Evolutionary conservation across 192 early-diverging fungal genomes (phyloP), one percentile per base, ranked within the genome.

Genomic region (Coemansia sp.): DNA sequence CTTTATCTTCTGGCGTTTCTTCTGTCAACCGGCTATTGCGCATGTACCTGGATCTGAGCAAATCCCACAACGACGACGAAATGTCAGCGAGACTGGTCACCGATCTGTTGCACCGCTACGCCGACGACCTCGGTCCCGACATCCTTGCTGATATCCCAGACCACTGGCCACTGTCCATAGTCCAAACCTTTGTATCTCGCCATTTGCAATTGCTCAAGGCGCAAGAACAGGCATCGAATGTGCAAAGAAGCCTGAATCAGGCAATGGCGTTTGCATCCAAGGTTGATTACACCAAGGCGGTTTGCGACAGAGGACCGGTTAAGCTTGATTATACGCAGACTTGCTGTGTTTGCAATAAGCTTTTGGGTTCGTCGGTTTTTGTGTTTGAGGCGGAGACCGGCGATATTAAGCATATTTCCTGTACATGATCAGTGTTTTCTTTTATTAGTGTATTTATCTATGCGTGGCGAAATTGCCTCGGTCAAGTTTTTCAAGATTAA

Each of bases 341-440:
- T 0, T 82, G 80, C 38, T 71, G 68, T n/a, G 62, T 56, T 22
- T 82, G 80, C 36, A 65, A 67, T 14, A 82, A 82, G 48, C 68
- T 82, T 20, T 60, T 82, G 30, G 80, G 80, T 3, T 82, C 80
- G 7, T 76, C 80, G 7, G 66, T 75, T 4, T 82, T 82, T 68
- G 80, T 72, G 16, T 73, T 64, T 22, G 50, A 25, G 29, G 70
- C 75, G 0, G 60, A 51, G 7, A 59, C 67, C 1, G 25, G 54
- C 18, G 63, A 73, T 5, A 69, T 82, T 34, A 61, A 61, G 12
- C 80, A 82, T 28, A 49, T 82, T 28, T 75, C 72, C 1, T 80
- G 77, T 52, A 7, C 16, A 12, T 45, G 42, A 45, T 3, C 42
- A 59, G 63, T 16, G 3, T 54, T 54, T 54, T 54, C 51, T 45